Conservation (phyloP, 306 rosid genomes). For the Oxytropis ochrocephala region DNA sequence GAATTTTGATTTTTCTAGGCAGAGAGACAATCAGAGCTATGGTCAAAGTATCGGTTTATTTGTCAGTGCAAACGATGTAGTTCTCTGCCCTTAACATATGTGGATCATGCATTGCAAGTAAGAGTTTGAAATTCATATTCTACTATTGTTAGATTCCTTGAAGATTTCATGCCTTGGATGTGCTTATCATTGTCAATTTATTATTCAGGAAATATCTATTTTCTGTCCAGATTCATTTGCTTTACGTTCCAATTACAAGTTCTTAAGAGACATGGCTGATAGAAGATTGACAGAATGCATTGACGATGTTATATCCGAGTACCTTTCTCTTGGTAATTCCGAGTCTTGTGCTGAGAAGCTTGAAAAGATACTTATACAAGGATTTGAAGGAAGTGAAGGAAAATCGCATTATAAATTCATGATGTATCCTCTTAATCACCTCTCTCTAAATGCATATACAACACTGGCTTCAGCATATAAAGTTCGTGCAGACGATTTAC, state of each 20-base stretch:
- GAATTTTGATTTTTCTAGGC: conserved; percentile 31
- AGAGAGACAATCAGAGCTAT: conserved; percentile 55
- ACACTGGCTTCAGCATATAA: conserved; percentile 66
- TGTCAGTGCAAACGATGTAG: conserved; percentile 61
- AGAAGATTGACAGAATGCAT: conserved; percentile 34
- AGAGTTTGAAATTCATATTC: conserved; percentile 11
- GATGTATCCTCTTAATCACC: conserved; percentile 63
- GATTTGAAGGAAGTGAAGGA: conserved; percentile 34
- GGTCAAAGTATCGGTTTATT: conserved; percentile 63
- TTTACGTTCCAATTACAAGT: conserved; percentile 20
- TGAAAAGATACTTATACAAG: conserved; percentile 42
- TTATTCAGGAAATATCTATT: conserved; percentile 51
- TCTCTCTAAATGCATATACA: conserved; percentile 57
- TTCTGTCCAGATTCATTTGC: conserved; percentile 14
- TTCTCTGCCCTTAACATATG: conserved; percentile 36
- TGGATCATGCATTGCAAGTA: conserved; percentile 66
- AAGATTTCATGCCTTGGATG: not conserved
- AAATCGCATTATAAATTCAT: conserved; percentile 22
- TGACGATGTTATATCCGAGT: conserved; percentile 48
- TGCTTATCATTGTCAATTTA: not conserved
- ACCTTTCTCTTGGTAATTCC: conserved; percentile 50
- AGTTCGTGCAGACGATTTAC: conserved; percentile 39
- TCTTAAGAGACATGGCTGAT: conserved; percentile 27
- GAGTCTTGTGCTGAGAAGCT: conserved; percentile 53
- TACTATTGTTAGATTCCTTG: not conserved